A percentile compares a stretch with the other conserved stretches of the same genome.
Evolutionary conservation across 352 stramenopile species (phyloP).

Genomic region (Peronospora destructor): DNA sequence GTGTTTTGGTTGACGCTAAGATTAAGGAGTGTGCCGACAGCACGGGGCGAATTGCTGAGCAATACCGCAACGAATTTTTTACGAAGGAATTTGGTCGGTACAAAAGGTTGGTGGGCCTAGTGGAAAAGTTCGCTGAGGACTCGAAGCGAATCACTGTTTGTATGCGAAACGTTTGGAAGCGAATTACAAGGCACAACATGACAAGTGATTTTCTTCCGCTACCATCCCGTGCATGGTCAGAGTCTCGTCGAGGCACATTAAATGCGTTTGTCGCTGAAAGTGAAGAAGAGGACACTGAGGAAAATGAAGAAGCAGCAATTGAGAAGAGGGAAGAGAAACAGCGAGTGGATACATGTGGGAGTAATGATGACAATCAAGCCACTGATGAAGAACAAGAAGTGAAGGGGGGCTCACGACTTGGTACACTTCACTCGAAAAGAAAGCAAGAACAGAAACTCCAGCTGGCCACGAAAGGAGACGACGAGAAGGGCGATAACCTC

Average conservation of each 20-base stretch:
- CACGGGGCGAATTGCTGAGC: constrained; percentile 39
- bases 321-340: constrained; percentile 27
- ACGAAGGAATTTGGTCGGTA: constrained; percentile 72
- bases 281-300: constrained; percentile 40
- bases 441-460: constrained; percentile 27
- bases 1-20: constrained; percentile 63
- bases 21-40: constrained; percentile 31
- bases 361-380: constrained; percentile 9
- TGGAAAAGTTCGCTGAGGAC: constrained; percentile 64
- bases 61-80: constrained; percentile 36
- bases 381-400: constrained; percentile 1
- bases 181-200: constrained; percentile 35
- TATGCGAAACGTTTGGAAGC: constrained; percentile 70
- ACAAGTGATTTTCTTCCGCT: constrained; percentile 47
- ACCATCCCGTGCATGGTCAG: constrained; percentile 6
- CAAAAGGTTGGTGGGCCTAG: constrained; percentile 51
- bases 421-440: constrained; percentile 16
- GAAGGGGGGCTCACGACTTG: constrained; percentile 8
- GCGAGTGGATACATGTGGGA: constrained; percentile 14
- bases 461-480: constrained; percentile 1
- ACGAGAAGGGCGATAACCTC: constrained; percentile 8
- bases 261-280: constrained; percentile 61
- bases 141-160: constrained; percentile 24
- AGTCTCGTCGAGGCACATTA: constrained; percentile 41
- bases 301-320: constrained; percentile 37